Base-by-base conservation (phyloP, 257 asterid genomes). In the Rhazya stricta region DNA sequence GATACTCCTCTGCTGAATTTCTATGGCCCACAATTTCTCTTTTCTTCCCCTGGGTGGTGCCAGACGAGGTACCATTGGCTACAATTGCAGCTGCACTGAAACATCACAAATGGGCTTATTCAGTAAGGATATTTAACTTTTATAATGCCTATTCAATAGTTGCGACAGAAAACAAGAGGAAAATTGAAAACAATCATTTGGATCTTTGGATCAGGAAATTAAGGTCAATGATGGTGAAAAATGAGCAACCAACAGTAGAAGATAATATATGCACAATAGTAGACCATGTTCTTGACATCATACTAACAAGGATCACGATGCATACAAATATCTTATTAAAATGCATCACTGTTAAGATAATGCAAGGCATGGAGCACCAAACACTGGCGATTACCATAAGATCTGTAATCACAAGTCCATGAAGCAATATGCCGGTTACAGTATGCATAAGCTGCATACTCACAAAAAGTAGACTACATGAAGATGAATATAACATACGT, bases 61-160 rank as follows among this genome's bases (percentile, higher is more conserved):
- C 85, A 51, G 89, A 77, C 74, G 84, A 71, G 81, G 91, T 80
- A 67, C 91, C 93, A 81, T 91, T 88, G 67, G 86, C 71, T 46
- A 75, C 85, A n/a, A 77, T 78, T 80, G 80, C 89, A 51, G 82
- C 84, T 21, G 89, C 80, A 73, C 99, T 94, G 96, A 66, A 79
- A 67, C 46, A 65, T 51, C 41, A 50, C 51, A 63, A 34, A 71
- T n/a, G 43, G 43, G 11, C 60, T 34, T 63, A 29, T 50, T 71
- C 73, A 63, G 77, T 72, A 30, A 45, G 69, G 36, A 34, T 18
- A 36, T 46, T 18, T 48, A 36, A 65, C 18, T 16, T 36, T 36
- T 9, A 36, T 3, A 65, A 65, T 19, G n/a, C 48, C 36, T 34
- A 19, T 32, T 34, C 11, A 62, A 32, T 62, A 36, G 32, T 34